These are phyloP conservation scores for Nemania sp. DNA, from an alignment of 2,329 filamentous ascomycete species.

Conservation along the genomic window DNA sequence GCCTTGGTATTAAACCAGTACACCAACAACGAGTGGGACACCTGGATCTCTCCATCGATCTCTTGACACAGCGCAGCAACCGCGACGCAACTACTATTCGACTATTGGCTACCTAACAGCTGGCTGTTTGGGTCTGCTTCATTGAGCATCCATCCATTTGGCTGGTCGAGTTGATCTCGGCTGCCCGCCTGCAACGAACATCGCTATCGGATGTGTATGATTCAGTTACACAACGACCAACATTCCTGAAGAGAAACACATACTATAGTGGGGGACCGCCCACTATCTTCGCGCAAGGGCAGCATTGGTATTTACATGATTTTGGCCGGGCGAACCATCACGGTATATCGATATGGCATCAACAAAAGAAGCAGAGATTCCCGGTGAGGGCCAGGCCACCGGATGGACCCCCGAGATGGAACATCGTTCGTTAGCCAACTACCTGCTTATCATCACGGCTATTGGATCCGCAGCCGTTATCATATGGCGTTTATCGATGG, in stretches of 20 bases:
- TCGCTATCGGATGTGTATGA: conserved; percentile 13
- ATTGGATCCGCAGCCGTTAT: conserved; percentile 66
- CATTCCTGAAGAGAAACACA: conserved; percentile 14
- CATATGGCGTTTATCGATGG: conserved; percentile 66
- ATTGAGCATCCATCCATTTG: conserved; percentile 23
- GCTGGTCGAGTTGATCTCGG: conserved; percentile 35
- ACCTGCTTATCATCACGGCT: conserved; percentile 67
- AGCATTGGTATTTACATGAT: neutral
- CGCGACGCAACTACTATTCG: neutral
- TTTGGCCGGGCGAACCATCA: neutral
- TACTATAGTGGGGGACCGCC: neutral
- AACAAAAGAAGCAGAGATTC: conserved; percentile 14
- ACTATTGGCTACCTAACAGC: conserved; percentile 27
- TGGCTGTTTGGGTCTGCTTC: conserved; percentile 33
- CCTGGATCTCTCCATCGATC: conserved; percentile 8
- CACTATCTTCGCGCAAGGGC: neutral
- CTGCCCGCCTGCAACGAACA: conserved; percentile 10
- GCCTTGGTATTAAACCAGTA: neutral
- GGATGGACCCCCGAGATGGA: conserved; percentile 45
- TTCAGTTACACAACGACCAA: conserved; percentile 14
- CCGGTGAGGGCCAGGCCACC: conserved; percentile 37
- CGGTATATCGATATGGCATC: conserved; percentile 21
- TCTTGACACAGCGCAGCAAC: neutral
- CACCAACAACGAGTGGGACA: neutral
- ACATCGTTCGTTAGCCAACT: conserved; percentile 62